Conservation (phyloP, 2,329 filamentous ascomycete genomes). For the Pyrenophora graminea region DNA sequence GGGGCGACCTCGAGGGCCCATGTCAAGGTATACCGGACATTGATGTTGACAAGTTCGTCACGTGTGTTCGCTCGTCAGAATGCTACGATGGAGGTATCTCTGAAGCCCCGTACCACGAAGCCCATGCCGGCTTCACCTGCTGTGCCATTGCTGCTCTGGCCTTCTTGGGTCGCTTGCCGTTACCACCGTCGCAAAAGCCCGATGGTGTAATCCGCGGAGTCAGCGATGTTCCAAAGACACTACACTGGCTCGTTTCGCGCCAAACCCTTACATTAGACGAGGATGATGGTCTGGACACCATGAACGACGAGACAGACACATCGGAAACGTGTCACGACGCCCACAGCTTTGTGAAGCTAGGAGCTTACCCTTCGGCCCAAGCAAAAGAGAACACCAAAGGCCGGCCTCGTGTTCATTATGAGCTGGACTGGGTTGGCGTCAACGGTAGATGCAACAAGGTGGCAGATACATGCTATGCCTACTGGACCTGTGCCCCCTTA, state of each 20-base stretch:
- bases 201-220: constrained; percentile 42
- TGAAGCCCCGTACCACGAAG: constrained; percentile 77
- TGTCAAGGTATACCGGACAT: constrained; percentile 70
- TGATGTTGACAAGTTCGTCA: constrained; percentile 69
- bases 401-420: constrained; percentile 66
- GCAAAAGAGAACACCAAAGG: constrained; percentile 39
- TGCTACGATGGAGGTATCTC: constrained; percentile 85
- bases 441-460: constrained; percentile 91
- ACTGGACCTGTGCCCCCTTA: constrained; percentile 78
- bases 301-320: constrained; percentile 45
- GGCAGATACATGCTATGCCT: constrained; percentile 93
- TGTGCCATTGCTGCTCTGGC: constrained; percentile 80
- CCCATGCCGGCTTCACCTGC: constrained; percentile 89
- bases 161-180: constrained; percentile 68
- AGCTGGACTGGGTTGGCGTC: constrained; percentile 69
- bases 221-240: constrained; percentile 44
- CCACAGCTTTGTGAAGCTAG: constrained; percentile 45
- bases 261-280: constrained; percentile 52
- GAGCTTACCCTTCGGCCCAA: constrained; percentile 30
- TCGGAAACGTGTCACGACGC: constrained; percentile 48
- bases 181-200: constrained; percentile 22
- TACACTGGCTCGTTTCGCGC: constrained; percentile 54
- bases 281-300: constrained; percentile 49
- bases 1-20: constrained; percentile 60
- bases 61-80: constrained; percentile 70